A percentile compares a stretch with the other conserved stretches of the same genome.
Evolutionary conservation across 805 yeast species (phyloP).

Genomic region (Metahyphopichia silvanorum): DNA sequence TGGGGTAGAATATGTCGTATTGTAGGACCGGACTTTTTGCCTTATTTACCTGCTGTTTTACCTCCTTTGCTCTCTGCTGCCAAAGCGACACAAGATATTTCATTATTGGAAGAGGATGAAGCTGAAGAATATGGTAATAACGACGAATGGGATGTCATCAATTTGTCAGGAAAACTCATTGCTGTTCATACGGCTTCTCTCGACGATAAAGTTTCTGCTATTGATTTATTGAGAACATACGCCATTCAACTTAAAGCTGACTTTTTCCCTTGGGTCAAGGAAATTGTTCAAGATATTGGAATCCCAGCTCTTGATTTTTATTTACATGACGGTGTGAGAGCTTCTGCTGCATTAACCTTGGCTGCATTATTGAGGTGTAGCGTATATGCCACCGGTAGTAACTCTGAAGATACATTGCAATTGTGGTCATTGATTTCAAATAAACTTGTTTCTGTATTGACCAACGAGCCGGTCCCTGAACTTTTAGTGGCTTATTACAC

Average conservation of each 20-base stretch:
- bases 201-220: constrained; percentile 91
- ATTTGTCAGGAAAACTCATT: constrained; percentile 84
- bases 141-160: constrained; percentile 94
- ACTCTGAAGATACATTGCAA: constrained; percentile 57
- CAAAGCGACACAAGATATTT: constrained; percentile 84
- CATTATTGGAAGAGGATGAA: constrained; percentile 86
- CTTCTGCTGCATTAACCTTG: constrained; percentile 81
- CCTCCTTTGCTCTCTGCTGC: constrained; percentile 89
- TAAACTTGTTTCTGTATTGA: constrained; percentile 64
- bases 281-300: constrained; percentile 72
- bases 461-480: constrained; percentile 80
- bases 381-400: constrained; percentile 51
- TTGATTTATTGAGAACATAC: constrained; percentile 80
- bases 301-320: constrained; percentile 89
- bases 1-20: constrained; percentile 94
- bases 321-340: constrained; percentile 91
- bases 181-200: constrained; percentile 93
- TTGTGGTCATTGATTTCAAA: constrained; percentile 71
- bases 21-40: constrained; percentile 80
- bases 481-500: constrained; percentile 74
- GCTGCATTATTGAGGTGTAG: constrained; percentile 72
- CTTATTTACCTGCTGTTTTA: constrained; percentile 76
- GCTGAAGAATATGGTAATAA: constrained; percentile 75
- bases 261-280: constrained; percentile 80
- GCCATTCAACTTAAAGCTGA: constrained; percentile 80